Percentiles rank a stretch among this genome's conserved stretches.
phyloP scores from a whole-genome alignment of 768 basidiomycete genomes.

The Russula sp. region DNA sequence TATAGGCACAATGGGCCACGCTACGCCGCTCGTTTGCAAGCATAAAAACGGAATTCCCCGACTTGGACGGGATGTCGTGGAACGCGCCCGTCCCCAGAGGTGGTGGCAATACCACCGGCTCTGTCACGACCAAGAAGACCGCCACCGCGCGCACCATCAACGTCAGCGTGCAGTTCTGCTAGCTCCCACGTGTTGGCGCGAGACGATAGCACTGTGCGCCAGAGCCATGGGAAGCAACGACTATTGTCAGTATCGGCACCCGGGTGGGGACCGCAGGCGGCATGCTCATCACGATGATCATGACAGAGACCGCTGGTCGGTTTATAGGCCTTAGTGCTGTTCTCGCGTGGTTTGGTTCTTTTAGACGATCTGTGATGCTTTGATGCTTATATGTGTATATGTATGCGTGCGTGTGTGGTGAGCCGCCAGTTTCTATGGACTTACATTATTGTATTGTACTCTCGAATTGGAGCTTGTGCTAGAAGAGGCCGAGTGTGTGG shows the following conservation, averaged over 20 bases:
- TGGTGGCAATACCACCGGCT: background rate
- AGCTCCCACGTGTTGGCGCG: background rate
- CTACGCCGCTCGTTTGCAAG: conserved; percentile 38
- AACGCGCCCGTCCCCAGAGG: no score
- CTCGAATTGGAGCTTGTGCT: no score
- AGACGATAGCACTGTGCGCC: conserved; percentile 8
- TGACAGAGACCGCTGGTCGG: background rate
- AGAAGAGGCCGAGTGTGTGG: no score
- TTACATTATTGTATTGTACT: no score
- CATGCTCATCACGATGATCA: background rate
- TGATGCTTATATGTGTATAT: no score
- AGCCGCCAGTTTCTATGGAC: no score
- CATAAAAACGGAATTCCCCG: conserved; percentile 53
- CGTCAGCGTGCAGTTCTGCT: background rate
- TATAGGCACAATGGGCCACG: conserved; percentile 28
- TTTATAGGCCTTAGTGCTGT: background rate
- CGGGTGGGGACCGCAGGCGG: background rate
- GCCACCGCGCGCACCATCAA: background rate
- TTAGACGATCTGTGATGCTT: no score
- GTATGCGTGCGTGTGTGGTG: no score
- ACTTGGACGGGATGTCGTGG: no score
- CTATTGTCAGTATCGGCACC: background rate
- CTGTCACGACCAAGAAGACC: background rate
- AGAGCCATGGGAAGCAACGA: background rate
- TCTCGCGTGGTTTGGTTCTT: no score